Percentiles rank a stretch among this genome's conserved stretches.
Evolutionary conservation across 2,329 filamentous ascomycete genomes (phyloP).

Genomic region (Fusarium papillatum): DNA sequence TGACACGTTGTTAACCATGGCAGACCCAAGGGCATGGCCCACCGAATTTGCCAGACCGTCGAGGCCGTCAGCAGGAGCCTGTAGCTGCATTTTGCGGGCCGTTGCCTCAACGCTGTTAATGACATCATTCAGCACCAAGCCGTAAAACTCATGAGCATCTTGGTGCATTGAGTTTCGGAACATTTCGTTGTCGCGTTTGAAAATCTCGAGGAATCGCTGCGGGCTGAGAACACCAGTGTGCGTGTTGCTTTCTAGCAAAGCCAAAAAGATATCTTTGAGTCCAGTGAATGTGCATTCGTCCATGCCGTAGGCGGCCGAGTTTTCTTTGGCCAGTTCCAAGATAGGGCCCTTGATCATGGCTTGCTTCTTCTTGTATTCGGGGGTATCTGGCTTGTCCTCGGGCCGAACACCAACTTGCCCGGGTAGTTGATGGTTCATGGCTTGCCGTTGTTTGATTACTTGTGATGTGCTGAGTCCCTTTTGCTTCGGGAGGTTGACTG

Average conservation of each 20-base stretch:
- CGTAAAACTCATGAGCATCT: constrained; percentile 97
- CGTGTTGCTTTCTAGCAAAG: constrained; percentile 84
- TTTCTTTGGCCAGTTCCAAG: constrained; percentile 86
- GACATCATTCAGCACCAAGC: constrained; percentile 94
- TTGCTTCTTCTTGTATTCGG: constrained; percentile 98
- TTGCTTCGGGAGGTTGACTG: constrained; percentile 55
- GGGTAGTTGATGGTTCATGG: constrained; percentile 67
- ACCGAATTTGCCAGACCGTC: constrained; percentile 66
- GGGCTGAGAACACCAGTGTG: constrained; percentile 93
- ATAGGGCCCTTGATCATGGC: constrained; percentile 91
- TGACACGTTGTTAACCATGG: constrained; percentile 51
- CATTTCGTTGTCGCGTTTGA: constrained; percentile 96
- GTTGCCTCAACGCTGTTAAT: constrained; percentile 95
- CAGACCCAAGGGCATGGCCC: constrained; percentile 52
- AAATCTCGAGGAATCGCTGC: constrained; percentile 91
- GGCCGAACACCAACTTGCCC: constrained; percentile 72
- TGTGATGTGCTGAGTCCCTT: constrained; percentile 69
- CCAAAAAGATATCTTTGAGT: constrained; percentile 95
- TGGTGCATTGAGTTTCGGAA: constrained; percentile 98
- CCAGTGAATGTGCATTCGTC: constrained; percentile 95
- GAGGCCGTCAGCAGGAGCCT: constrained; percentile 31
- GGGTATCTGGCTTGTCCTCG: constrained; percentile 94
- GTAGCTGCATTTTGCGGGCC: constrained; percentile 72
- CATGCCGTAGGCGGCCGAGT: constrained; percentile 87
- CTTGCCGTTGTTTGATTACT: constrained; percentile 68